Percentiles rank a stretch among this genome's conserved stretches.
phyloP scores from a whole-genome alignment of 805 yeast species.

The Cyberlindnera euphorbiiphila region DNA sequence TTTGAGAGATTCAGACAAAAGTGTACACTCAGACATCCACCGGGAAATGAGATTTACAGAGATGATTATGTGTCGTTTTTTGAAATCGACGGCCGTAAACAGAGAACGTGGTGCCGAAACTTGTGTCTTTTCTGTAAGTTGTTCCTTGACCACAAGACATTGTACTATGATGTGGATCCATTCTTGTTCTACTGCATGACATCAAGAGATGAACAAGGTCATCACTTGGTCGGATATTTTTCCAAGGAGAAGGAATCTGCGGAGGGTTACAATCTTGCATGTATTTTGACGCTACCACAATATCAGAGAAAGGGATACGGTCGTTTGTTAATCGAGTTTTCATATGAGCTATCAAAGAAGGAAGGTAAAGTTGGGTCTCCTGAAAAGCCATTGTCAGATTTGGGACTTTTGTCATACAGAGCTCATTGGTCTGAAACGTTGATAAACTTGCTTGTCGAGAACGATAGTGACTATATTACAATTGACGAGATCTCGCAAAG shows the following conservation, averaged over 20 bases:
- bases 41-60: conserved; percentile 95
- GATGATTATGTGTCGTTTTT: conserved; percentile 91
- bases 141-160: conserved; percentile 91
- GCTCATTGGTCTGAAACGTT: conserved; percentile 96
- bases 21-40: conserved; percentile 91
- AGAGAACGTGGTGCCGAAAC: conserved; percentile 96
- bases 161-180: conserved; percentile 97
- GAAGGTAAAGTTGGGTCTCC: conserved; percentile 95
- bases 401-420: conserved; percentile 89
- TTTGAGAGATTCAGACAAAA: conserved; percentile 88
- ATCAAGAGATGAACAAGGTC: conserved; percentile 81
- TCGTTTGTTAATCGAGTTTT: conserved; percentile 84
- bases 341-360: conserved; percentile 82
- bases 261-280: conserved; percentile 93
- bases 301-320: conserved; percentile 96
- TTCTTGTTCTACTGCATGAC: conserved; percentile 96
- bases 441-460: conserved; percentile 62
- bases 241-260: conserved; percentile 97
- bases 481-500: conserved; percentile 85
- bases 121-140: conserved; percentile 85
- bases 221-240: conserved; percentile 93
- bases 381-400: conserved; percentile 93
- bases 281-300: conserved; percentile 93
- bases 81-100: conserved; percentile 96
- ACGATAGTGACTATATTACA: conserved; percentile 52